Percentiles rank a stretch among this genome's conserved stretches.
These are phyloP conservation scores for Pelargonium fulgidum DNA, from an alignment of 441 rosid species.

Conservation along the genomic window DNA sequence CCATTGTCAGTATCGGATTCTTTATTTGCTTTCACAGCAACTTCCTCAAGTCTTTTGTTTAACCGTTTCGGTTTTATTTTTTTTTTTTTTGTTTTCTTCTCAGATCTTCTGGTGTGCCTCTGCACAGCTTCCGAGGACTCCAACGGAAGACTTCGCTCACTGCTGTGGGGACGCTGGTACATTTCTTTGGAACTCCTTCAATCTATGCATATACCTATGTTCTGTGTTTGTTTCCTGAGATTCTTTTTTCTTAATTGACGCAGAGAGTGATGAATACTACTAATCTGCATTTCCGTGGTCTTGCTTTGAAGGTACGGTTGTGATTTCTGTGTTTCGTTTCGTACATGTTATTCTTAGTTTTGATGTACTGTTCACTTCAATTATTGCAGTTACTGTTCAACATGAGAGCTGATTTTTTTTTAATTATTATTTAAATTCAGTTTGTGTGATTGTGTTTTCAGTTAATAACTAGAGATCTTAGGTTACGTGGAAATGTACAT, in stretches of 20 bases:
- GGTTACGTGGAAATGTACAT: too few relatives aligned
- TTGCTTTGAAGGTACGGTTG: background rate
- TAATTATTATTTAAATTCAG: background rate
- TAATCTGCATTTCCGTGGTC: background rate
- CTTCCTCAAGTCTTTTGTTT: background rate
- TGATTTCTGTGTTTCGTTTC: background rate
- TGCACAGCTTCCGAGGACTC: background rate
- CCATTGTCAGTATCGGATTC: background rate
- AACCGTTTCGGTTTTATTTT: background rate
- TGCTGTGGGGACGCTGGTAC: background rate
- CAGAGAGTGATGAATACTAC: background rate
- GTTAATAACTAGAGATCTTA: background rate
- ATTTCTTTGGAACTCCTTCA: background rate
- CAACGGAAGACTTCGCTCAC: background rate
- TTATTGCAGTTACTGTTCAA: background rate
- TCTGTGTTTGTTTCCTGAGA: constrained; percentile 1
- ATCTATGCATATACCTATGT: background rate
- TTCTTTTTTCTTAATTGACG: background rate
- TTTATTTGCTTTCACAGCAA: background rate
- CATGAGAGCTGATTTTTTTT: background rate
- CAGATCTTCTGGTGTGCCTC: background rate
- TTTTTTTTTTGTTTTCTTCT: background rate
- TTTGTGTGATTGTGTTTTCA: background rate
- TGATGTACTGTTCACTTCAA: background rate
- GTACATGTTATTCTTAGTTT: background rate